Evolutionary conservation across 129 eudicot genomes (phyloP).

Genomic region (Lactuca saligna): DNA sequence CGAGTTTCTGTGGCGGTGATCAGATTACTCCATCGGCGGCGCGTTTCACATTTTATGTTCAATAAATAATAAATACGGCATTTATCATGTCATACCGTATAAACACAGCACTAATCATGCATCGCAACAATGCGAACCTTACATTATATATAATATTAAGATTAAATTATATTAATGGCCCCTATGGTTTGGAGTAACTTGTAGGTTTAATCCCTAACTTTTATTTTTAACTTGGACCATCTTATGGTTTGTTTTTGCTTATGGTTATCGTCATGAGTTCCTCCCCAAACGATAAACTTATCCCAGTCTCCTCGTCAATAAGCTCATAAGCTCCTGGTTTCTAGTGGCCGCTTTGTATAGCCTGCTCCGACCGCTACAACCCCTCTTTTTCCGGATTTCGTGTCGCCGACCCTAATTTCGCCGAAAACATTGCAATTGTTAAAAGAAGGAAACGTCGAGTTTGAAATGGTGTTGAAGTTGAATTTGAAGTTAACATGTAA

Average conservation of each 20-base stretch:
- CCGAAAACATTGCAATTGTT: neutral
- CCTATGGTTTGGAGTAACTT: too few relatives aligned
- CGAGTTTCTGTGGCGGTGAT: slow-evolving; percentile 1
- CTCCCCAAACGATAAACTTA: slow-evolving; percentile 74
- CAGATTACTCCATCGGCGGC: slow-evolving; percentile 46
- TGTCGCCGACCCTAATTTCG: neutral
- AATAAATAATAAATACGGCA: neutral
- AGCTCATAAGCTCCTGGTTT: slow-evolving; percentile 73
- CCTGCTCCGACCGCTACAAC: slow-evolving; percentile 36
- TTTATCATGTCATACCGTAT: neutral
- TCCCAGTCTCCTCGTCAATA: slow-evolving; percentile 64
- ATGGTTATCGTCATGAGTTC: slow-evolving; percentile 29
- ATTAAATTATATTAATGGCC: too few relatives aligned
- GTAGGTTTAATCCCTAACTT: too few relatives aligned
- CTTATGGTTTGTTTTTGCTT: too few relatives aligned
- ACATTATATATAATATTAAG: too few relatives aligned
- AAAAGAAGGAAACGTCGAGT: neutral
- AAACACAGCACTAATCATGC: neutral
- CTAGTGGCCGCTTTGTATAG: slow-evolving; percentile 46
- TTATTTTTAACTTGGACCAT: too few relatives aligned
- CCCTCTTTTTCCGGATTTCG: slow-evolving; percentile 14
- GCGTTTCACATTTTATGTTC: slow-evolving; percentile 47
- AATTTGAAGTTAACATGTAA: slow-evolving; percentile 32
- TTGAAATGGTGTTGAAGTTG: slow-evolving; percentile 16
- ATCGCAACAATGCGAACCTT: too few relatives aligned